Evolutionary conservation across 2,329 filamentous ascomycete species (phyloP).

Genomic region (Apiospora phragmitis): DNA sequence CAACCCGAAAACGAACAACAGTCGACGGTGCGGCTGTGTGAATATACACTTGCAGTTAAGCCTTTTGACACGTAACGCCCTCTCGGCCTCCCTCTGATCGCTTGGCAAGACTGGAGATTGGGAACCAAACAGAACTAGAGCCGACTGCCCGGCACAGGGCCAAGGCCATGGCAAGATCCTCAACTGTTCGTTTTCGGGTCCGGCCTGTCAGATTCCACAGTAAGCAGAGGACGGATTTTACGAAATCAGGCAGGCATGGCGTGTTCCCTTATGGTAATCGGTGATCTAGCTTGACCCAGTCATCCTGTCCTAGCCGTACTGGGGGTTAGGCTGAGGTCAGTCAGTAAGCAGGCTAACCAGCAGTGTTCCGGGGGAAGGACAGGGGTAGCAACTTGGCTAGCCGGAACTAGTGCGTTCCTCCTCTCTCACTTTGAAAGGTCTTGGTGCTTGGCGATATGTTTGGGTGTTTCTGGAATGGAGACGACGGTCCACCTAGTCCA

Average conservation of each 20-base stretch:
- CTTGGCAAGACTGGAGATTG: not conserved
- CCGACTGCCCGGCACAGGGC: not conserved
- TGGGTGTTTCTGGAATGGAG: not conserved
- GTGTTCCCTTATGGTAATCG: not conserved
- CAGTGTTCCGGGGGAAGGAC: not conserved
- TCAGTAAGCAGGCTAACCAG: not conserved
- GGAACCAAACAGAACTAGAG: not conserved
- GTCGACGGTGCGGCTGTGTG: not conserved
- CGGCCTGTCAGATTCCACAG: not conserved
- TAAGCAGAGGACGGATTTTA: not conserved
- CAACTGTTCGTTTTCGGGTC: not conserved
- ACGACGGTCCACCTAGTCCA: no score
- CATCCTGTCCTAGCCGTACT: not conserved
- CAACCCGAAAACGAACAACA: no score
- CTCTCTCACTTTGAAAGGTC: slow-evolving; percentile 4
- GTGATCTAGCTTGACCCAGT: not conserved
- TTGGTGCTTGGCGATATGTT: not conserved
- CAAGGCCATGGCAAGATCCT: not conserved
- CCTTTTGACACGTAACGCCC: not conserved
- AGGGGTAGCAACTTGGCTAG: not conserved
- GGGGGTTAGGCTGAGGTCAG: not conserved
- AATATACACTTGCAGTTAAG: not conserved
- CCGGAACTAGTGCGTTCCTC: not conserved
- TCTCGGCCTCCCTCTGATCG: not conserved
- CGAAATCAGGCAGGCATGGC: not conserved